Base-by-base conservation (phyloP, 164 flowering plant species). In the Magnolia kwangsiensis region DNA sequence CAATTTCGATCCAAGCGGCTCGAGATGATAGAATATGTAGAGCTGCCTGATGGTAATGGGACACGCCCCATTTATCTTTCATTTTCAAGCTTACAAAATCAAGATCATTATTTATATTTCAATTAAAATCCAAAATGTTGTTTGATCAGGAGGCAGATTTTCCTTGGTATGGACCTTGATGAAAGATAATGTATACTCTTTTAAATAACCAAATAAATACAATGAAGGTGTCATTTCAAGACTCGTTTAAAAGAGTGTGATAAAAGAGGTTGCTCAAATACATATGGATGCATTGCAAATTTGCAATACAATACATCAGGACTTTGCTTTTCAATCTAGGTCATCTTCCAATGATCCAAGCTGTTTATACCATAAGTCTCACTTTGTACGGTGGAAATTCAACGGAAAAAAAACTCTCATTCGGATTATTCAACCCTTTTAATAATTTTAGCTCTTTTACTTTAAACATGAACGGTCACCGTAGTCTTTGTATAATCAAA, bases 61-160 rank as follows among this genome's bases (percentile, higher is more conserved):
- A 72, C 74, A 72, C 20, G 64, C 37, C 71, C 64, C 27, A 37
- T 50, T 55, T n/a, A 7, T 49, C 71, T 8, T 13, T 68, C 71
- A 31, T 2, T 8, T 49, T 68, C 50, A 9, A 31, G 27, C 51
- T 4, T 29, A 49, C 37, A 29, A 18, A 68, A 4, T 29, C 50
- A 21, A 23, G 6, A 20, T 4, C 18, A 23, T 45, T 10, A 23
- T 55, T 72, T 24, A 51, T 9, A 21, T 51, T 29, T 2, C 27
- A 37, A 9, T 23, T 21, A 16, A 67, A 67, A 16, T 24, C 18
- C 9, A 7, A 27, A 67, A 29, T 72, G 74, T 29, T 72, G 63
- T 21, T 72, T 55, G 64, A 51, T 72, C 45, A 8, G 74, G 16
- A 72, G 74, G 63, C 74, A 72, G 64, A 72, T 72, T 72, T 72